Evolutionary conservation across 164 flowering plant genomes (phyloP).

Genomic region (Nymphaea thermarum): DNA sequence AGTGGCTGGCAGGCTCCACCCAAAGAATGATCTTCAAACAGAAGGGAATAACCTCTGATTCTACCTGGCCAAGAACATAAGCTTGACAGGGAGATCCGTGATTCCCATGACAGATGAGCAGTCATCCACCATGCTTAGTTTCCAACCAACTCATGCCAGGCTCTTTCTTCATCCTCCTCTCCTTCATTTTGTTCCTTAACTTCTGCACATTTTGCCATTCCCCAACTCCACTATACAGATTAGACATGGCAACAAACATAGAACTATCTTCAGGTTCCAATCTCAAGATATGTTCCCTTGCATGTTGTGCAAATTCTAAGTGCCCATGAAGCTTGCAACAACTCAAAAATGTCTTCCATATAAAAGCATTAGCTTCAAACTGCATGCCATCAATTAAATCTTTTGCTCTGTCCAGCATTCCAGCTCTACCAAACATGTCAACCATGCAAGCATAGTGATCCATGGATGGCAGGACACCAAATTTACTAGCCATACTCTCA

Average conservation of each 20-base stretch:
- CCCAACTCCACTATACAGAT: constrained; percentile 27
- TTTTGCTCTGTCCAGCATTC: constrained; percentile 36
- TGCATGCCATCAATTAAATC: constrained; percentile 36
- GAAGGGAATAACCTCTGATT: too few species aligned
- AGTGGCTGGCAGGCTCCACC: too few species aligned
- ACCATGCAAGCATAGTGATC: constrained; percentile 38
- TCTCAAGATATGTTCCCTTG: constrained; percentile 20
- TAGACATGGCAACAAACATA: constrained; percentile 21
- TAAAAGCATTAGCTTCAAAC: constrained; percentile 38
- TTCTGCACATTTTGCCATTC: constrained; percentile 34
- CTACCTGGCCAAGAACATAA: too few species aligned
- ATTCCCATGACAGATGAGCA: too few species aligned
- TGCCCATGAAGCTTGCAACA: constrained; percentile 45
- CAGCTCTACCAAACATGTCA: constrained; percentile 43
- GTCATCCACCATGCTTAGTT: constrained; percentile 1
- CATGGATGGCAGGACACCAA: constrained; percentile 30
- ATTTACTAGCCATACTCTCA: constrained; percentile 20
- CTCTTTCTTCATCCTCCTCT: constrained; percentile 16
- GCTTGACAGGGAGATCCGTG: too few species aligned
- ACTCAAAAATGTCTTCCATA: constrained; percentile 43
- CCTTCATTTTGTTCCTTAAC: constrained; percentile 18
- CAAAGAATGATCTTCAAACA: too few species aligned
- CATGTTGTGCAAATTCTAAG: constrained; percentile 29
- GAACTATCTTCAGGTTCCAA: constrained; percentile 32
- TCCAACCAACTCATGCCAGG: constrained; percentile 35